phyloP scores from a whole-genome alignment of 305 asterid genomes.

The Fraxinus sp. region DNA sequence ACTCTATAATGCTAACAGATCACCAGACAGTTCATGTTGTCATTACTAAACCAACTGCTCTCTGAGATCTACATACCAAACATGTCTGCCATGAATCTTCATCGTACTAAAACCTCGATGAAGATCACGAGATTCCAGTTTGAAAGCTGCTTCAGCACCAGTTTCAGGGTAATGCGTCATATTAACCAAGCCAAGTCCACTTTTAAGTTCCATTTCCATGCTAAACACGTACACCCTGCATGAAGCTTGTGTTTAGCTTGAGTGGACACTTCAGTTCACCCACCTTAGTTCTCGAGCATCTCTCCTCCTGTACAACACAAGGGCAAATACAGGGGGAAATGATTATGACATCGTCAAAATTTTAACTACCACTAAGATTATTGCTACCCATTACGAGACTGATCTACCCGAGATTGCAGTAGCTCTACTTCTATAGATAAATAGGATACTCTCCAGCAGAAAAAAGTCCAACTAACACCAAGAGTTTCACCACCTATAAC shows the following conservation, averaged over 20 bases:
- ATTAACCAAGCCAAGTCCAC: slow-evolving; percentile 39
- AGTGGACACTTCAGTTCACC: slow-evolving; percentile 38
- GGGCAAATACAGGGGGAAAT: slow-evolving; percentile 75
- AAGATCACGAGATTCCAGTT: slow-evolving; percentile 27
- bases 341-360: slow-evolving; percentile 63
- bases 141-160: slow-evolving; percentile 29
- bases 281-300: slow-evolving; percentile 49
- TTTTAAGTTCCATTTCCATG: slow-evolving; percentile 35
- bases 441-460: background rate
- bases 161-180: slow-evolving; percentile 32
- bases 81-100: slow-evolving; percentile 28
- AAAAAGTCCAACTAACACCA: slow-evolving; percentile 5
- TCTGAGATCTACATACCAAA: slow-evolving; percentile 33
- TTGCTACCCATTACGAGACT: slow-evolving; percentile 48
- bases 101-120: slow-evolving; percentile 30
- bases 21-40: slow-evolving; percentile 3
- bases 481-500: slow-evolving; percentile 12
- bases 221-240: slow-evolving; percentile 39
- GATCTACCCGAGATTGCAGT: slow-evolving; percentile 41
- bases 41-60: background rate
- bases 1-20: background rate
- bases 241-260: slow-evolving; percentile 35
- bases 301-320: slow-evolving; percentile 83
- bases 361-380: slow-evolving; percentile 63
- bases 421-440: slow-evolving; percentile 35